Evolutionary conservation across 2,329 filamentous ascomycete genomes (phyloP).

Genomic region (Trichoderma sp.): DNA sequence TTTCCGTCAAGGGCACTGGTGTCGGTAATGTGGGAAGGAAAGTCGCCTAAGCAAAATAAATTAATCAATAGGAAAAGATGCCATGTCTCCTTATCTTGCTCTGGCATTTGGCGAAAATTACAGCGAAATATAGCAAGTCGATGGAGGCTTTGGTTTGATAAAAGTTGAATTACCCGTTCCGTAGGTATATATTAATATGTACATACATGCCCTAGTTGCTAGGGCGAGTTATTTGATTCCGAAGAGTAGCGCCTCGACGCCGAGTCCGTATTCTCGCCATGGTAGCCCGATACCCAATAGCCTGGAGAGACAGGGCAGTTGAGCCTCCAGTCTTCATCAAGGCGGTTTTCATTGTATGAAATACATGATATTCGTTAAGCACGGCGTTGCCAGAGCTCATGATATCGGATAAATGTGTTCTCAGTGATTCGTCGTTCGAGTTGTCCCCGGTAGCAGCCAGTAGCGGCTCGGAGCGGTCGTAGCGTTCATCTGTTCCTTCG

Average conservation of each 20-base stretch:
- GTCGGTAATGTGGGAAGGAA: conserved; percentile 96
- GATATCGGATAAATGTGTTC: conserved; percentile 51
- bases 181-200: conserved; percentile 9
- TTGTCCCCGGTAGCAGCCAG: conserved; percentile 39
- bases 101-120: conserved; percentile 11
- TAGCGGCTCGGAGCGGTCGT: conserved; percentile 25
- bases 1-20: conserved; percentile 90
- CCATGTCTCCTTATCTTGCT: neutral
- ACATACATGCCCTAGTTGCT: conserved; percentile 31
- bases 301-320: conserved; percentile 56
- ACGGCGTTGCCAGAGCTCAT: conserved; percentile 60
- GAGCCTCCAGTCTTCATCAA: conserved; percentile 52
- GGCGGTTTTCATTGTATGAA: conserved; percentile 54
- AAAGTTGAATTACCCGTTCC: conserved; percentile 14
- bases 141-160: neutral
- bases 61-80: conserved; percentile 9
- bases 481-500: conserved; percentile 33
- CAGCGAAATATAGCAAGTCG: conserved; percentile 5
- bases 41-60: conserved; percentile 57
- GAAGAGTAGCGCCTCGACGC: conserved; percentile 43
- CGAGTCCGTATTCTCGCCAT: conserved; percentile 56
- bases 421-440: conserved; percentile 38
- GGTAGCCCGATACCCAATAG: conserved; percentile 58
- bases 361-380: conserved; percentile 57
- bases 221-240: conserved; percentile 28